phyloP scores from a whole-genome alignment of 2,329 filamentous ascomycete species.

The Aspergillus tubingensis region DNA sequence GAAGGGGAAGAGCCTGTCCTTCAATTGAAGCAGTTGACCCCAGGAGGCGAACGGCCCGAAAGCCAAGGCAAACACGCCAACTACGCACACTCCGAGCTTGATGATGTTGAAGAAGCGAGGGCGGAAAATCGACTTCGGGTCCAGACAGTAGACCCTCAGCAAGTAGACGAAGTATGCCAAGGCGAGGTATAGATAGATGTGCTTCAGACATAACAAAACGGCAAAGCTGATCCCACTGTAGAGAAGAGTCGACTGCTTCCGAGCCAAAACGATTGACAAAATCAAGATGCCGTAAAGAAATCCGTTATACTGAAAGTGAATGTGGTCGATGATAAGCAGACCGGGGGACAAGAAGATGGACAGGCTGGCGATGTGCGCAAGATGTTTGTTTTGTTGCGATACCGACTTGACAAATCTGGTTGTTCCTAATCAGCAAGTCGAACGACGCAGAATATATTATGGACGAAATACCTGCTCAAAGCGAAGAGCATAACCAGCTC shows the following conservation, averaged over 20 bases:
- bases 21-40: conserved; percentile 80
- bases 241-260: conserved; percentile 72
- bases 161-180: conserved; percentile 95
- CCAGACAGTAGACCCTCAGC: conserved; percentile 84
- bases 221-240: conserved; percentile 82
- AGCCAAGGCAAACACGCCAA: conserved; percentile 71
- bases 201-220: conserved; percentile 85
- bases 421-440: conserved; percentile 21
- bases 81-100: conserved; percentile 76
- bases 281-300: conserved; percentile 91
- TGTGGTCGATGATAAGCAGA: conserved; percentile 94
- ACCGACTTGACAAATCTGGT: conserved; percentile 76
- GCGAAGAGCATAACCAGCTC: conserved; percentile 84
- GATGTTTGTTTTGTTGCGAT: conserved; percentile 64
- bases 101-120: conserved; percentile 76
- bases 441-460: background rate
- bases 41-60: conserved; percentile 86
- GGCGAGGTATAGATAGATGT: conserved; percentile 95
- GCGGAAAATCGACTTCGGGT: conserved; percentile 71
- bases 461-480: conserved; percentile 64
- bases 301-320: conserved; percentile 99
- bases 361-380: conserved; percentile 81
- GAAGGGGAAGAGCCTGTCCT: conserved; percentile 88
- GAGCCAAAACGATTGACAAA: conserved; percentile 79
- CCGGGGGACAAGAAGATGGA: conserved; percentile 91